Base-by-base conservation (phyloP, 306 rosid species). In the Oxytropis ochrocephala region DNA sequence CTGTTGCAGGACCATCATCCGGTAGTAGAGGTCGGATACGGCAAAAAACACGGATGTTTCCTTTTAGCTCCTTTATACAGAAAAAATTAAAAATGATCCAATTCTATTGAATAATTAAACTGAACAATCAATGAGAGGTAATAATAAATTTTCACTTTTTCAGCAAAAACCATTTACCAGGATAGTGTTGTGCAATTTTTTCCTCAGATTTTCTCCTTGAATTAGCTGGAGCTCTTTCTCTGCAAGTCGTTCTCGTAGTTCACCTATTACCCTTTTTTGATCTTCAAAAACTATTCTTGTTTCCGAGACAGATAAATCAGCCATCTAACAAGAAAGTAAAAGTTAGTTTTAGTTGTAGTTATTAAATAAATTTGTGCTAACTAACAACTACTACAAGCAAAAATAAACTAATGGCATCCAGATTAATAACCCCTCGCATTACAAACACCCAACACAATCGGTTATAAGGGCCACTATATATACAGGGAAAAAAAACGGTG, bases 21-120 rank as follows among this genome's bases (percentile, higher is more conserved):
- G 97, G 91, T 60, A 91, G 82, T 78, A 89, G 72, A 18, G 99
- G 97, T 11, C 99, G 90, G 39, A 95, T 96, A 21, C 98, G 92
- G 62, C 98, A 92, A 60, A 95, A 95, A 3, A 95, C 99, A 6
- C 99, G 87, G 63, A 95, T 95, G 69, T 95, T 95, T 50, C 99
- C 99, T 84, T 95, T 95, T 7, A 95, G 70, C 76, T 95, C 99
- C 99, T 95, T 52, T 24, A 16, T 64, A 7, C 11, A 49, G 59
- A 83, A 38, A 8, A 7, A 7, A 38, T 38, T 7, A 38, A 1
- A 38, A 33, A 71, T 43, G 65, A 55, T 48, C 41, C 30, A 70
- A 14, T 67, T 53, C 42, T 35, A 56, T 57, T 59, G 10, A 50
- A 42, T 18, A 38, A 38, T 29, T 11, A 24, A 19, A 13, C 61